Evolutionary conservation across 2,329 filamentous ascomycete species (phyloP).

Genomic region (Exutisphaerella laricina): DNA sequence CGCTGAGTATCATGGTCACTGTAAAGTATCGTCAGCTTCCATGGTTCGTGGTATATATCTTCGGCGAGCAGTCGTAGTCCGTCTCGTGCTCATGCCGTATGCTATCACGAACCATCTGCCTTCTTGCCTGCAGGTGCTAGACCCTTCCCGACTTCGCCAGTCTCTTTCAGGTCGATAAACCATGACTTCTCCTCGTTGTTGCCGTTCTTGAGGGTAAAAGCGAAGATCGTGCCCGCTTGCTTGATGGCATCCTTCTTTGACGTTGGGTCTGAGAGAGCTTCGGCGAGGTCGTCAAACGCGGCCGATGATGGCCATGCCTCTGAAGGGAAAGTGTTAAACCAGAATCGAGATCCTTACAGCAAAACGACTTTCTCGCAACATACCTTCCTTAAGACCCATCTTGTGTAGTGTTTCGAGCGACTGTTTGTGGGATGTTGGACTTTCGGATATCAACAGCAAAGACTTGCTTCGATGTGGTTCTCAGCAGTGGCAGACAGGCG

Average conservation of each 20-base stretch:
- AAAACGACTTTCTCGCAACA: slow-evolving; percentile 18
- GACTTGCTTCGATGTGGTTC: too few relatives aligned
- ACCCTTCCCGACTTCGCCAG: slow-evolving; percentile 75
- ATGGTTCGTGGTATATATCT: too few relatives aligned
- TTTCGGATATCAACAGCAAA: too few relatives aligned
- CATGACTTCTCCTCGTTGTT: slow-evolving; percentile 75
- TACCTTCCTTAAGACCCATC: slow-evolving; percentile 72
- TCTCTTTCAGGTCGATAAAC: slow-evolving; percentile 93
- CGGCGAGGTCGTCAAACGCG: slow-evolving; percentile 84
- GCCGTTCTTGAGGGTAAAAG: slow-evolving; percentile 86
- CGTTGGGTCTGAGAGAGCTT: slow-evolving; percentile 60
- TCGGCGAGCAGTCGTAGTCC: too few relatives aligned
- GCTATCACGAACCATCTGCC: slow-evolving; percentile 60
- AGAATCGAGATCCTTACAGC: not conserved
- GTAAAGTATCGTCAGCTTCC: too few relatives aligned
- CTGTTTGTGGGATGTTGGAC: too few relatives aligned
- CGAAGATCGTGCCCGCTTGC: slow-evolving; percentile 79
- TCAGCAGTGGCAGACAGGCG: too few relatives aligned
- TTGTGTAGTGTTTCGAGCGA: slow-evolving; percentile 10
- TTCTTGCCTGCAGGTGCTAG: slow-evolving; percentile 63
- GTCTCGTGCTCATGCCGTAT: too few relatives aligned
- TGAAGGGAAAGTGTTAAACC: slow-evolving; percentile 9
- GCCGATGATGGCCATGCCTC: slow-evolving; percentile 76
- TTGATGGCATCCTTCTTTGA: slow-evolving; percentile 86
- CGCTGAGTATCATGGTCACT: slow-evolving; percentile 83